Percentiles rank a stretch among this genome's conserved stretches.
Evolutionary conservation across 2,329 filamentous ascomycete species (phyloP).

Genomic region (Tolypocladium cylindrosporum): DNA sequence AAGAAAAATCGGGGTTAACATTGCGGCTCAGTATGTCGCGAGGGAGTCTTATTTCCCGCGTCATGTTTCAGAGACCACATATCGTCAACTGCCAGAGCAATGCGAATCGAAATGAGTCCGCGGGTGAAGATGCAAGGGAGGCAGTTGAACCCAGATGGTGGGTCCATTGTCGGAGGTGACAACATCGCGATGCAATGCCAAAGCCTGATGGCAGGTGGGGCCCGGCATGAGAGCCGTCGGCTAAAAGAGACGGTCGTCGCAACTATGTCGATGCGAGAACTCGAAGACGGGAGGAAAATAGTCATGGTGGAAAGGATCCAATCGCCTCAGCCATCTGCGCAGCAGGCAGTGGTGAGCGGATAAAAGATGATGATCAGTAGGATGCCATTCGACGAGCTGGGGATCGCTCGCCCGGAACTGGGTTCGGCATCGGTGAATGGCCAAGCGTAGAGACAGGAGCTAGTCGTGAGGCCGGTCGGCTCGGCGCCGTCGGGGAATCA

Average conservation of each 20-base stretch:
- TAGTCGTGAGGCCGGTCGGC: constrained; percentile 29
- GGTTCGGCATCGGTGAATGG: constrained; percentile 32
- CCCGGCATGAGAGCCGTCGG: background rate
- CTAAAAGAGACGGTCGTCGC: background rate
- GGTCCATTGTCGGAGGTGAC: background rate
- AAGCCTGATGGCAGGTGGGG: background rate
- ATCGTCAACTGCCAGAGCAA: constrained; percentile 10
- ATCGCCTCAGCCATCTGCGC: constrained; percentile 11
- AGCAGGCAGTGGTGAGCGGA: constrained; percentile 13
- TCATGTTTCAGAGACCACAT: constrained; percentile 12
- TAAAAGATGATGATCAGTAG: constrained; percentile 32
- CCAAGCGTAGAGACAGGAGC: constrained; percentile 33
- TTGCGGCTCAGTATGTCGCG: background rate
- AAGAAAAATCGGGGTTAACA: background rate
- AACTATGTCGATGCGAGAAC: background rate
- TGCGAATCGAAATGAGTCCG: constrained; percentile 11
- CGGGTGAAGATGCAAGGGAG: constrained; percentile 7
- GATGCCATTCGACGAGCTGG: constrained; percentile 54
- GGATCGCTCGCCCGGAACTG: constrained; percentile 36
- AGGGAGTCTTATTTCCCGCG: constrained; percentile 5
- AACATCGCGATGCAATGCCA: background rate
- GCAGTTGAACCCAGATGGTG: background rate
- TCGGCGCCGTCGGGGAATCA: constrained; percentile 49
- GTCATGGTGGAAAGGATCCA: background rate
- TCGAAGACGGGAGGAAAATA: background rate